phyloP scores from a whole-genome alignment of 176 grass and related monocot species.

The Oryza nivara region DNA sequence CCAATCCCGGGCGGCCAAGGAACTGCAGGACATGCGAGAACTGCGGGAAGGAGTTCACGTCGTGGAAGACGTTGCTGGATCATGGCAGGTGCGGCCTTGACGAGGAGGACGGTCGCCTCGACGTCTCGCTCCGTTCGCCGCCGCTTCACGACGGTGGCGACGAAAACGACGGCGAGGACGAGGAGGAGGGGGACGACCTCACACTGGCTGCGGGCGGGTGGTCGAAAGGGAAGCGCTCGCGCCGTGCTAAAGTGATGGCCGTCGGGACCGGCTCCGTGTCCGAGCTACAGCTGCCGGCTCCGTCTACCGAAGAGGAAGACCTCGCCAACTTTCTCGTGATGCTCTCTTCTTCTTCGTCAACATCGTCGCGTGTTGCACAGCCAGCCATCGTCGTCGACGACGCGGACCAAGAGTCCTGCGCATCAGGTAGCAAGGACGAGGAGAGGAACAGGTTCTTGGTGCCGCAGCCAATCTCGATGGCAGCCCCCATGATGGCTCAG shows the following conservation, averaged over 20 bases:
- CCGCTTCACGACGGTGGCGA: not conserved
- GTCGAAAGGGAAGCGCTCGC: slow-evolving; percentile 68
- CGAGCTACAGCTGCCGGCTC: not conserved
- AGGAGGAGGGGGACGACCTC: slow-evolving; percentile 26
- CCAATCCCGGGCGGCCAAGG: slow-evolving; percentile 51
- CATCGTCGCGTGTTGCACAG: not conserved
- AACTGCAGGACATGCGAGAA: slow-evolving; percentile 59
- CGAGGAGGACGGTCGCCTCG: not conserved
- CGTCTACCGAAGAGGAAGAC: slow-evolving; percentile 63
- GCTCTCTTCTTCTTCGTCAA: slow-evolving; percentile 40
- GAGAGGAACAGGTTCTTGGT: slow-evolving; percentile 8
- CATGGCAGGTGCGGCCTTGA: slow-evolving; percentile 55
- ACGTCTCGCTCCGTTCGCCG: slow-evolving; percentile 1
- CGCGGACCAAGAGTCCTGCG: slow-evolving; percentile 42
- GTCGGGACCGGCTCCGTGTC: not conserved
- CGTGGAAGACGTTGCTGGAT: slow-evolving; percentile 70
- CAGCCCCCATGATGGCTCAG: not conserved
- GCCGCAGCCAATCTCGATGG: slow-evolving; percentile 26
- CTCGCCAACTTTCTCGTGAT: slow-evolving; percentile 69
- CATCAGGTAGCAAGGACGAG: slow-evolving; percentile 40
- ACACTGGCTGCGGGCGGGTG: slow-evolving; percentile 14
- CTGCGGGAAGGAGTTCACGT: slow-evolving; percentile 69
- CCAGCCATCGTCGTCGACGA: not conserved
- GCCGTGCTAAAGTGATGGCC: slow-evolving; percentile 42
- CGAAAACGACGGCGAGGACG: not conserved